Evolutionary conservation across 257 asterid genomes (phyloP), one percentile per base, ranked within the genome.

Genomic region (Sherardia arvensis): DNA sequence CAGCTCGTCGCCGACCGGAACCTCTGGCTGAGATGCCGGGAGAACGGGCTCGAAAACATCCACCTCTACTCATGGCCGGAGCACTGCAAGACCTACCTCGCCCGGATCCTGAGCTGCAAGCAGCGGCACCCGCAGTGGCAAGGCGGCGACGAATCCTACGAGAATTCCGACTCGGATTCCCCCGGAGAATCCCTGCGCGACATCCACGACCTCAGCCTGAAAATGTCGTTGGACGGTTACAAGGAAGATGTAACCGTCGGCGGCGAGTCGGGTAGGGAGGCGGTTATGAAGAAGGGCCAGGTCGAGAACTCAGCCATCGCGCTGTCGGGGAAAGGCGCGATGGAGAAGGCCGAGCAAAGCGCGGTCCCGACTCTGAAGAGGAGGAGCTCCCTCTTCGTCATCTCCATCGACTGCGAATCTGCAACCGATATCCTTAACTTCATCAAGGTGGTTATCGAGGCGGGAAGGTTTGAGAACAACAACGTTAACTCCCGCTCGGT

Each of bases 21-120:
- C 0, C 86, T 86, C 20, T 86, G 94, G 94, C 75, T 78, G 62
- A 76, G 74, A 75, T 86, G 94, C 29, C 70, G 88, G 68, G 88
- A 81, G 67, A 64, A 70, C 53, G 94, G 94, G 7, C 54, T 86
- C 65, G 78, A 81, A 61, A 86, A 86, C 49, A 81, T 86, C 15
- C 90, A 86, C 57, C 94, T 76, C 33, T 86, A 78, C 81, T 86
- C 94, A 1, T 86, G 91, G 94, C 90, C 90, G 3, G 94, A 86
- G 82, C 94, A 86, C 69, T 86, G 94, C 76, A 81, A 71, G 73
- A 79, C 94, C 23, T 86, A 79, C 62, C 66, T 86, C 59, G 82
- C 94, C 56, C 88, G 94, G 53, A 73, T 85, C 57, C 81, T 78
- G 45, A 79, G 85, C 65, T 83, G 87, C 83, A 81, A 81, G 62